Percentiles rank a stretch among this genome's conserved stretches.
These are phyloP conservation scores for Fusarium albidum DNA, from an alignment of 2,329 filamentous ascomycete species.

Conservation along the genomic window DNA sequence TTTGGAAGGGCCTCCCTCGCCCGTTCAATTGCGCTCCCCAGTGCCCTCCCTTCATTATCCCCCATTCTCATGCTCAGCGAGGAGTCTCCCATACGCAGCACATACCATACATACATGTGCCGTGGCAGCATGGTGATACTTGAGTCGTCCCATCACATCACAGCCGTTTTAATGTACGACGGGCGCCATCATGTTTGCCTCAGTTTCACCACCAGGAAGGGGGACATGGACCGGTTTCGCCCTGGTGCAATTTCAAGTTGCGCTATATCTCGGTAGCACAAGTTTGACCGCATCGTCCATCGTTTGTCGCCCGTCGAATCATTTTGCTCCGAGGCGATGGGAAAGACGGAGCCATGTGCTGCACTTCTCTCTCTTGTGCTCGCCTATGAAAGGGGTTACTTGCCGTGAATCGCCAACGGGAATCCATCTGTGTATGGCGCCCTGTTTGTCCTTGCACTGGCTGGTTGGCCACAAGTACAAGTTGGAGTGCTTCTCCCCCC, in stretches of 20 bases:
- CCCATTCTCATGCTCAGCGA: background rate
- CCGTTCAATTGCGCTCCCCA: too few species aligned
- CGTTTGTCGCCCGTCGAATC: slow-evolving; percentile 31
- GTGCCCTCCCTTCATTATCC: too few species aligned
- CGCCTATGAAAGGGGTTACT: slow-evolving; percentile 12
- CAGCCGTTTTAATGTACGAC: slow-evolving; percentile 39
- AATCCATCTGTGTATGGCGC: slow-evolving; percentile 10
- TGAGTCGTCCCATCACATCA: slow-evolving; percentile 27
- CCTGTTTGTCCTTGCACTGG: slow-evolving; percentile 20
- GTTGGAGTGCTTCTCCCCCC: slow-evolving; percentile 20
- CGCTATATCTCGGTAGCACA: slow-evolving; percentile 30
- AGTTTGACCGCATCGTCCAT: slow-evolving; percentile 24
- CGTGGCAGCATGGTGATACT: slow-evolving; percentile 31
- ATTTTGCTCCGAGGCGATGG: slow-evolving; percentile 11
- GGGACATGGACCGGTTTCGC: slow-evolving; percentile 24
- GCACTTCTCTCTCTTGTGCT: slow-evolving; percentile 10
- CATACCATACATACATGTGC: slow-evolving; percentile 18
- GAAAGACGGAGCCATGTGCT: slow-evolving; percentile 10
- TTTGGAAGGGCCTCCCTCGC: too few species aligned
- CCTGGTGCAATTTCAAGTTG: slow-evolving; percentile 21
- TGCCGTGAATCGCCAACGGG: slow-evolving; percentile 6
- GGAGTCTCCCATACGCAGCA: slow-evolving; percentile 15
- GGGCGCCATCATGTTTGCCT: slow-evolving; percentile 36
- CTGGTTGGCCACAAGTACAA: slow-evolving; percentile 27
- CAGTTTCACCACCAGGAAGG: slow-evolving; percentile 35